phyloP scores from a whole-genome alignment of 139 green algal genomes.

The Chara braunii region DNA sequence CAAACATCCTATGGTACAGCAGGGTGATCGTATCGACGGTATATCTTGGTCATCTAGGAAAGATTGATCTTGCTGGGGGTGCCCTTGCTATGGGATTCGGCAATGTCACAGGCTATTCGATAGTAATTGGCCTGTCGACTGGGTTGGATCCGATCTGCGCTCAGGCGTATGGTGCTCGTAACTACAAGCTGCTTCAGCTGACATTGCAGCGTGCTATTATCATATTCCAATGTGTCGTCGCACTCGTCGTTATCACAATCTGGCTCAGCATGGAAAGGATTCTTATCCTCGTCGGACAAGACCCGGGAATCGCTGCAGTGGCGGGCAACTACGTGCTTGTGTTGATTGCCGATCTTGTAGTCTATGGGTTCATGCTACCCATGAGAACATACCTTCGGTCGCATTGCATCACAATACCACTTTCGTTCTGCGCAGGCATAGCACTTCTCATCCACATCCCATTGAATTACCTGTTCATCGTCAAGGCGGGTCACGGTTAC shows the following conservation, averaged over 20 bases:
- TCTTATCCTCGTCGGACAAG: neutral
- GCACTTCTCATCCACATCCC: too few relatives aligned
- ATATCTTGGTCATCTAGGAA: constrained; percentile 20
- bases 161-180: constrained; percentile 12
- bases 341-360: too few relatives aligned
- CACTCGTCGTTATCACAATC: neutral
- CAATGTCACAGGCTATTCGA: constrained; percentile 28
- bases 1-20: constrained; percentile 19
- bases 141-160: constrained; percentile 1
- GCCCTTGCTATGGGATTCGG: constrained; percentile 25
- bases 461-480: too few relatives aligned
- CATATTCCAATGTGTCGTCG: neutral
- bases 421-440: too few relatives aligned
- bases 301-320: neutral
- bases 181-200: neutral
- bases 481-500: too few relatives aligned
- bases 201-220: neutral
- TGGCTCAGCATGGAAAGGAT: neutral
- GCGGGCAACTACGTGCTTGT: neutral
- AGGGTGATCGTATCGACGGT: constrained; percentile 19
- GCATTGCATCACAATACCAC: too few relatives aligned
- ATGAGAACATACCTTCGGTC: too few relatives aligned
- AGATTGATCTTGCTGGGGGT: constrained; percentile 9
- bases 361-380: too few relatives aligned
- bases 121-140: constrained; percentile 11